Conservation (phyloP, 2,329 filamentous ascomycete species). For the Penicillium brevicompactum region DNA sequence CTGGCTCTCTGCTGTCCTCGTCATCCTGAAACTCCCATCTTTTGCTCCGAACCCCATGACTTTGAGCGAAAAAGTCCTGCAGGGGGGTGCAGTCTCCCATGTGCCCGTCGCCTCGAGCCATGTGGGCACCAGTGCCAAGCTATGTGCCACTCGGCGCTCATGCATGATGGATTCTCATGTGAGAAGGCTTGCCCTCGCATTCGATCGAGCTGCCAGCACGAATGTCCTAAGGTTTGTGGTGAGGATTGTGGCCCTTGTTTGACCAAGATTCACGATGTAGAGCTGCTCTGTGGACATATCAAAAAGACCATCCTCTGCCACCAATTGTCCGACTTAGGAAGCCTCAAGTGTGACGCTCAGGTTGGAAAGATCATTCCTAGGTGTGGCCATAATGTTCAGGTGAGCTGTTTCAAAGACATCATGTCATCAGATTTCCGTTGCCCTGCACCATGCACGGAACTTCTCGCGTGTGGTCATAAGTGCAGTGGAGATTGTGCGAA, state of each 20-base stretch:
- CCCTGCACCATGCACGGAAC: neutral
- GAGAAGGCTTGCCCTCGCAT: constrained; percentile 11
- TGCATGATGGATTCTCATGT: constrained; percentile 10
- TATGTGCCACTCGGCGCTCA: constrained; percentile 10
- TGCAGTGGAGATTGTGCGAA: neutral
- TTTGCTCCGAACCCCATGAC: constrained; percentile 6
- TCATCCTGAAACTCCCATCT: constrained; percentile 4
- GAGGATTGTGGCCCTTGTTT: constrained; percentile 10
- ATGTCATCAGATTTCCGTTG: constrained; percentile 3
- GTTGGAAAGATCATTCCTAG: constrained; percentile 6
- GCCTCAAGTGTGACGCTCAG: constrained; percentile 1
- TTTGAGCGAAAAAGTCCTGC: constrained; percentile 12
- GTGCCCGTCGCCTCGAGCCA: constrained; percentile 10
- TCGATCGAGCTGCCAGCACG: constrained; percentile 7
- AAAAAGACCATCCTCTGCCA: constrained; percentile 1
- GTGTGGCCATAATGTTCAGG: constrained; percentile 5
- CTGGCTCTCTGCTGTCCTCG: constrained; percentile 11
- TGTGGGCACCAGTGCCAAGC: constrained; percentile 16
- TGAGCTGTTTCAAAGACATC: constrained; percentile 9
- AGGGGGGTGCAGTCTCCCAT: constrained; percentile 13
- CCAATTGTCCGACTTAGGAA: neutral
- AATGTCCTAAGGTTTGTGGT: constrained; percentile 14
- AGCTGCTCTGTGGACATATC: constrained; percentile 14
- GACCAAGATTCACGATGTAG: constrained; percentile 1
- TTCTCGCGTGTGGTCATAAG: constrained; percentile 9